These are phyloP conservation scores for Cronartium quercuum DNA, from an alignment of 1,284 basidiomycete species.

Conservation along the genomic window DNA sequence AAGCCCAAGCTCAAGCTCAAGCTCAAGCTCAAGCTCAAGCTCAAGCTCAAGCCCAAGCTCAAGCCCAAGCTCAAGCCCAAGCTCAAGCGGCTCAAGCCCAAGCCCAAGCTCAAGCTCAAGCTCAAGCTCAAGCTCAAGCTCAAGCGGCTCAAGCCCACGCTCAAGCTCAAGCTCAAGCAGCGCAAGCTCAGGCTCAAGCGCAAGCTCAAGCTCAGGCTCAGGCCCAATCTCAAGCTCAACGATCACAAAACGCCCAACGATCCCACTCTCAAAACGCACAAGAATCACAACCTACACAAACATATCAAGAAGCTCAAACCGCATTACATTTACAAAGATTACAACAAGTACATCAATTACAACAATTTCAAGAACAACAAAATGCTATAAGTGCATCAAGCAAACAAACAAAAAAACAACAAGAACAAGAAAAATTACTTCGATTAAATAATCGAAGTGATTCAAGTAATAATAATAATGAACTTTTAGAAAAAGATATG, in stretches of 20 bases:
- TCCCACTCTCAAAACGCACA: background rate
- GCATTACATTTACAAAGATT: background rate
- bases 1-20: constrained; percentile 5
- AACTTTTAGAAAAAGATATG: no score
- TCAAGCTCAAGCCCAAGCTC: background rate
- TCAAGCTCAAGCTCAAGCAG: constrained; percentile 3
- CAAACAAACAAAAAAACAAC: background rate
- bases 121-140: background rate
- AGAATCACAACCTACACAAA: background rate
- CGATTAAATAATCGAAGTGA: no score
- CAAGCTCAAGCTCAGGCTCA: constrained; percentile 1
- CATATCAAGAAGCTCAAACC: background rate
- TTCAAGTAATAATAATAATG: no score
- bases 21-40: constrained; percentile 3
- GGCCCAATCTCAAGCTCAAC: background rate
- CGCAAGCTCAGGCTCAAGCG: background rate
- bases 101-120: background rate
- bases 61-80: background rate
- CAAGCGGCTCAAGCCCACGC: background rate
- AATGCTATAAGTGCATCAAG: background rate
- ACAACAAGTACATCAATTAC: constrained; percentile 5
- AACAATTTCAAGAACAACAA: constrained; percentile 18
- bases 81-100: constrained; percentile 1
- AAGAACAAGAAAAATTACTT: background rate
- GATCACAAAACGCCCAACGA: constrained; percentile 5